Base-by-base conservation (phyloP, 768 basidiomycete genomes). In the Serendipita sp. region DNA sequence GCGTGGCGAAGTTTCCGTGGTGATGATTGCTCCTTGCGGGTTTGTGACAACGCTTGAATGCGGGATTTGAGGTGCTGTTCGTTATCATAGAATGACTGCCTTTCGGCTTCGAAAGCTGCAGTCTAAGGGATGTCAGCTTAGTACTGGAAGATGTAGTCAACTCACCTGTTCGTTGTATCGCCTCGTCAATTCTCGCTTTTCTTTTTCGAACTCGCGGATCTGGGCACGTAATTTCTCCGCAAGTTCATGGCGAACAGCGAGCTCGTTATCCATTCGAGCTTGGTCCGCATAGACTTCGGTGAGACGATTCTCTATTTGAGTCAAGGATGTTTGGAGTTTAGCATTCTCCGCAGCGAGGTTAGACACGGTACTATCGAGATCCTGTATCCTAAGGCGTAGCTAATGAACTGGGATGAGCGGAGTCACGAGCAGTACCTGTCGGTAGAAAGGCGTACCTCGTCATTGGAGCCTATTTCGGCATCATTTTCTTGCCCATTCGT, bases 1-100 rank as follows among this genome's bases (percentile, higher is more conserved):
- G 53, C 38, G 14, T 26, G 33, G 9, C 62, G 53, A n/a, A 42
- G 65, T 17, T 63, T 41, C 22, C 38, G 38, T n/a, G 61, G 58
- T 42, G 62, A 67, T 4, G 68, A 69, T 63, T 81, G 78, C 60
- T 81, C 79, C 70, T 79, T 86, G 64, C 83, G 81, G 45, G 81
- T 77, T 65, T 88, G 82, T 4, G 80, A 76, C 42, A 92, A 81
- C 5, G 86, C 87, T 69, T 88, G 85, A 60, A 94, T 91, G 64
- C 90, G 88, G 48, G 88, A 87, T 73, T 91, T 92, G 66, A 93
- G 83, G 72, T 38, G 34, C 70, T 93, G 88, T 69, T 95, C 91
- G 69, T 90, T 91, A 73, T 94, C 91, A 69, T 91, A 91, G 72
- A 92, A 88, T 16, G 90, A 81, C 71, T 93, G 90, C 34, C 92